Evolutionary conservation across 768 basidiomycete genomes (phyloP).

Genomic region (Mycena kentingensis): DNA sequence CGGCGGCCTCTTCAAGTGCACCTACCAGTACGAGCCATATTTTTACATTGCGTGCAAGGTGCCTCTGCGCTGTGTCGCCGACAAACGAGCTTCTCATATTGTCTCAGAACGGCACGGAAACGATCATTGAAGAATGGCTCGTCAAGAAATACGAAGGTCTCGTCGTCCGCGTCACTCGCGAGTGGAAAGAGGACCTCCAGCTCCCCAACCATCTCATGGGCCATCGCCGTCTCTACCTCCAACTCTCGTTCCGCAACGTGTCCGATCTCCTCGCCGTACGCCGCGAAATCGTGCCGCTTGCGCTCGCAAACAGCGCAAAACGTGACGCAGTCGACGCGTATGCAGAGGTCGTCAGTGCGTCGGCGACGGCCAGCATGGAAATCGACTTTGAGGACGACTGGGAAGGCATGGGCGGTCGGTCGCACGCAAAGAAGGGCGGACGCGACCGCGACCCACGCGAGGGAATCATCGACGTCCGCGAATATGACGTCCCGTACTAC

Average conservation of each 20-base stretch:
- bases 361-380: conserved; percentile 66
- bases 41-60: conserved; percentile 94
- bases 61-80: background rate
- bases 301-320: conserved; percentile 87
- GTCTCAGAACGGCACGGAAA: conserved; percentile 77
- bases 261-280: conserved; percentile 86
- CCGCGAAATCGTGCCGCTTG: conserved; percentile 87
- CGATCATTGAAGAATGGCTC: conserved; percentile 92
- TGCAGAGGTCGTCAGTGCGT: conserved; percentile 89
- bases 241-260: conserved; percentile 91
- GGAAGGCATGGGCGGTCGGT: conserved; percentile 43
- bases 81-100: conserved; percentile 10
- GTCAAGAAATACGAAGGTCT: conserved; percentile 90
- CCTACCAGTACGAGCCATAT: conserved; percentile 91
- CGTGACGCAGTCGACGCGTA: conserved; percentile 96
- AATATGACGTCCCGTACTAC: conserved; percentile 97
- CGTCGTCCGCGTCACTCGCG: conserved; percentile 74
- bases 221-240: conserved; percentile 86
- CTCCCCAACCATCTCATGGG: conserved; percentile 96
- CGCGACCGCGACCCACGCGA: conserved; percentile 85
- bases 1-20: conserved; percentile 94
- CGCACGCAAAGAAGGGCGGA: conserved; percentile 32
- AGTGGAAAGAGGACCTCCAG: conserved; percentile 91
- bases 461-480: conserved; percentile 90
- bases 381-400: conserved; percentile 72